Evolutionary conservation across 2,329 filamentous ascomycete genomes (phyloP), one percentile per base, ranked within the genome.

Genomic region (Rhynchosporium graminicola): DNA sequence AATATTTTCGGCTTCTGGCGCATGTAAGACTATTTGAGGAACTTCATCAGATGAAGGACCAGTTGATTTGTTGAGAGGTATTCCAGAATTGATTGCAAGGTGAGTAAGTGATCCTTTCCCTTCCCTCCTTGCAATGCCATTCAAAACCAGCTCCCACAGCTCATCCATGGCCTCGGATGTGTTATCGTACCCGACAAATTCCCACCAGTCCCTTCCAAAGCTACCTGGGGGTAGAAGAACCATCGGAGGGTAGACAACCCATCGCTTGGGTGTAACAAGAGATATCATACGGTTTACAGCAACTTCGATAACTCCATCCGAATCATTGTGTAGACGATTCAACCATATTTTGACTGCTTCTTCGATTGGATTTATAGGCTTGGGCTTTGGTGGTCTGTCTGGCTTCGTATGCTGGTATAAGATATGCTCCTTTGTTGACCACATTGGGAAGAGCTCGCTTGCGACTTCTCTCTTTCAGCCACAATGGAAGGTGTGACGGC

Each of bases 211-310:
- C 50, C 1, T 67, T 69, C 82, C 82, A 74, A 88, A 87, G 67
- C 83, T 84, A 31, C 84, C 84, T 0, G 81, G 79, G 0, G 86
- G 84, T 1, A 88, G 77, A 15, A 88, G 77, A 4, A 81, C 80
- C 80, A 88, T 83, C 9, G 85, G 84, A 61, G 82, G 81, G 68
- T 88, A 88, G 12, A 82, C 76, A 0, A 81, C 81, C 79, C 84
- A 88, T 65, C 85, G 76, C 67, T 82, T 85, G 0, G 86, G 85
- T 2, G 67, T 62, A 46, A 36, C 33, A 36, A 33, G 60, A 8
- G 62, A 50, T 8, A 71, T 13, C 5, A 73, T 42, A 13, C 54
- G 50, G 20, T 64, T 47, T 5, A 68, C 5, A 4, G 33, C 50
- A 63, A 67, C 52, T 64, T 70, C 47, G 64, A 62, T 58, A 60